Percentiles rank a stretch among this genome's conserved stretches.
Conservation (phyloP, 495 filamentous ascomycete genomes). For the Tuber aestivum region DNA sequence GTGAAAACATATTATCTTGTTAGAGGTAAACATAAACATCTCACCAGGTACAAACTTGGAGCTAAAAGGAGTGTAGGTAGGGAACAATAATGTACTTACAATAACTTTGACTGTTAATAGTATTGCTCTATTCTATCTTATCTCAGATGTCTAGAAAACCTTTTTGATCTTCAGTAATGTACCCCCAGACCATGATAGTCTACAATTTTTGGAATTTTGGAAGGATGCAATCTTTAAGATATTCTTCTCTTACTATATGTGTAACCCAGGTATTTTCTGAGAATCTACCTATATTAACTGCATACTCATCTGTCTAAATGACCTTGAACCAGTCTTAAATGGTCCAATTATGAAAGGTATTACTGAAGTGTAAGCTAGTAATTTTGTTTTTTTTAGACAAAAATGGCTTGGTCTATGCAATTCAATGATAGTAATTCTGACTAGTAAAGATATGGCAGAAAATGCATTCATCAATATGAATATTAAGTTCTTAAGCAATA, state of each 20-base stretch:
- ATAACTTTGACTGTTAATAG: background rate
- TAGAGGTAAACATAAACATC: conserved; percentile 2
- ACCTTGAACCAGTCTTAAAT: too few species aligned
- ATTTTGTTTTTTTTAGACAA: too few species aligned
- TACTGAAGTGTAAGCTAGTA: too few species aligned
- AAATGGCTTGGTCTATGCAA: too few species aligned
- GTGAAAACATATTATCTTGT: too few species aligned
- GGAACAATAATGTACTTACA: conserved; percentile 8
- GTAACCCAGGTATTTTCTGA: conserved; percentile 1
- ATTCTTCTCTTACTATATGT: background rate
- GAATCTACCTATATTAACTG: too few species aligned
- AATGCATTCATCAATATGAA: too few species aligned
- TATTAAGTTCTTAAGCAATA: too few species aligned
- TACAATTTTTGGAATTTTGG: conserved; percentile 1
- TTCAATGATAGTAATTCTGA: too few species aligned
- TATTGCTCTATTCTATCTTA: background rate
- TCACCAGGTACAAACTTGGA: background rate
- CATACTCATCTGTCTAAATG: too few species aligned
- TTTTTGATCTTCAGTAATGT: background rate
- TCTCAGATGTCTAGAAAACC: background rate
- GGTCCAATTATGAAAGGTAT: too few species aligned
- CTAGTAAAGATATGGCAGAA: too few species aligned
- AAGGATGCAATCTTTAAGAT: background rate
- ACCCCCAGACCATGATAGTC: background rate
- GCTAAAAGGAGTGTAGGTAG: conserved; percentile 2